Conservation (phyloP, 768 basidiomycete species). For the Panellus pusillus region DNA sequence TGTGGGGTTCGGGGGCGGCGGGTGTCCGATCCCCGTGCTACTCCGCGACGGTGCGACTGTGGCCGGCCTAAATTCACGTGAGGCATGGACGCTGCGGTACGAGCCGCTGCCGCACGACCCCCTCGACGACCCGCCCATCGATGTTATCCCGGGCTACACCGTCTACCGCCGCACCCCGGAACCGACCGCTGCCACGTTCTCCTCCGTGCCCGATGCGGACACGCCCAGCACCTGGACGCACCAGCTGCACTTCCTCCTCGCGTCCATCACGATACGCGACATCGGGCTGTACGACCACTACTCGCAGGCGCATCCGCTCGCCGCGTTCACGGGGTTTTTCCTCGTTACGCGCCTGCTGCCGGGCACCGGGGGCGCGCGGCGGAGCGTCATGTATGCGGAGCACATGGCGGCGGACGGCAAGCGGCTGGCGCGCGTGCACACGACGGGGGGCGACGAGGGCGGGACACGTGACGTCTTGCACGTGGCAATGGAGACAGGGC, state of each 20-base stretch:
- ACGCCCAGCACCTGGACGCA: conserved; percentile 13
- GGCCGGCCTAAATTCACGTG: conserved; percentile 15
- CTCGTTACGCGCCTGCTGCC: conserved; percentile 20
- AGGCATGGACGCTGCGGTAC: conserved; percentile 19
- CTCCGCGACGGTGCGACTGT: conserved; percentile 20
- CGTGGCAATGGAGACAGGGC: conserved; percentile 18
- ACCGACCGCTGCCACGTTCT: background rate
- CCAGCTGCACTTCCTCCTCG: conserved; percentile 19
- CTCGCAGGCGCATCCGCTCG: conserved; percentile 20
- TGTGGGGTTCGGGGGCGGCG: conserved; percentile 21
- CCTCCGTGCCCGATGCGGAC: background rate
- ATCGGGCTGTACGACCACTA: conserved; percentile 21
- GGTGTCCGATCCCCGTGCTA: conserved; percentile 20
- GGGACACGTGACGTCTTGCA: conserved; percentile 16
- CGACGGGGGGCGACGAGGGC: conserved; percentile 47
- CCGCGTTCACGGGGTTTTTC: conserved; percentile 21
- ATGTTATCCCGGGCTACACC: conserved; percentile 18
- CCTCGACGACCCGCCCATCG: conserved; percentile 18
- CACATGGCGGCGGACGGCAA: conserved; percentile 26
- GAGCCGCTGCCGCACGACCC: conserved; percentile 19
- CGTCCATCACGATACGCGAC: conserved; percentile 20
- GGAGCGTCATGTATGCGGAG: conserved; percentile 21
- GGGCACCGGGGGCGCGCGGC: conserved; percentile 19
- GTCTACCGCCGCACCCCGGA: conserved; percentile 14
- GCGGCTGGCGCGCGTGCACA: conserved; percentile 40